phyloP scores from a whole-genome alignment of 805 yeast genomes.

The Saitoella complicata region DNA sequence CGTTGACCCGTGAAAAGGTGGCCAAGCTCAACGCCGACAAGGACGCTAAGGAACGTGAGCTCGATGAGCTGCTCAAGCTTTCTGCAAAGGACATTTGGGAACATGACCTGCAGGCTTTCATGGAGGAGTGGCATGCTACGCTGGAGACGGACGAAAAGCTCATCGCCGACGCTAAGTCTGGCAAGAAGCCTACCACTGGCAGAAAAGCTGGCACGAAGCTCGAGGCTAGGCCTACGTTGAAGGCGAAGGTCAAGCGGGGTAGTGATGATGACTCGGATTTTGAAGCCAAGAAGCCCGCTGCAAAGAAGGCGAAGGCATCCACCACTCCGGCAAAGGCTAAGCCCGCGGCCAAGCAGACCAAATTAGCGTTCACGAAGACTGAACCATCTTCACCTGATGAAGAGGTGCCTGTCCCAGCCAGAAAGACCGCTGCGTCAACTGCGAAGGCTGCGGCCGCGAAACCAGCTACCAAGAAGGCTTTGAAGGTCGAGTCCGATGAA shows the following conservation, averaged over 20 bases:
- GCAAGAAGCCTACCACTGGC: background rate
- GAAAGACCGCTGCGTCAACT: background rate
- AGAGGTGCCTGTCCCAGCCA: background rate
- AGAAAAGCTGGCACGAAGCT: background rate
- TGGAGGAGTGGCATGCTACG: constrained; percentile 49
- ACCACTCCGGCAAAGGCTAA: too few species aligned
- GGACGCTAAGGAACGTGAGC: constrained; percentile 54
- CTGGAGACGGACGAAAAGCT: constrained; percentile 35
- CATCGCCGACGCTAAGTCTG: background rate
- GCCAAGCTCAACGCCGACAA: constrained; percentile 60
- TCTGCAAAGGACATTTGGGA: constrained; percentile 83
- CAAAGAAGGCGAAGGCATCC: background rate
- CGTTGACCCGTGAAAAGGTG: constrained; percentile 78
- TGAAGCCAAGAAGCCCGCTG: background rate
- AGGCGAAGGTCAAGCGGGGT: background rate
- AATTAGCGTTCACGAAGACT: background rate
- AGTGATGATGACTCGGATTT: background rate
- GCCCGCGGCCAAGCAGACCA: too few species aligned
- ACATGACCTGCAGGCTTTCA: constrained; percentile 61
- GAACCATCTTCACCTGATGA: background rate
- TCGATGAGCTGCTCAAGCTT: constrained; percentile 45
- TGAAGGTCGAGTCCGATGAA: background rate
- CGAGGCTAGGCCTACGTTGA: background rate
- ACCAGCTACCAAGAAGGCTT: background rate
- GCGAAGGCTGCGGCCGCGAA: background rate